Evolutionary conservation across 257 asterid genomes (phyloP).

Genomic region (Henckelia pumila): DNA sequence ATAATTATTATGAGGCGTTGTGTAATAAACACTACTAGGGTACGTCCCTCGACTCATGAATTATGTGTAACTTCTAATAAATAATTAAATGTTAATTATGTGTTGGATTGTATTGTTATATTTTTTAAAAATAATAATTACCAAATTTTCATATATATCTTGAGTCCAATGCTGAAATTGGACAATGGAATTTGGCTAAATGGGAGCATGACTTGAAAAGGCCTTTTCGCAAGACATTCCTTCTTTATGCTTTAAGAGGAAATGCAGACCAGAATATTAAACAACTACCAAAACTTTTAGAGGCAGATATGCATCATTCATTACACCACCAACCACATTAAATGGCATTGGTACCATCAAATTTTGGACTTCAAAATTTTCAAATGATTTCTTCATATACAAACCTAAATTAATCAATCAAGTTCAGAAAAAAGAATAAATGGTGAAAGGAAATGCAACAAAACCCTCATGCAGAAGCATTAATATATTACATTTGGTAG

Average conservation of each 20-base stretch:
- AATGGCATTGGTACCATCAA: conserved; percentile 27
- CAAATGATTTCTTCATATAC: neutral
- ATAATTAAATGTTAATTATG: no score
- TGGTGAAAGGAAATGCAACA: conserved; percentile 13
- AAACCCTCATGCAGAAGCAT: conserved; percentile 24
- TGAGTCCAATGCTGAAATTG: conserved; percentile 10
- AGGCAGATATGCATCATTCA: conserved; percentile 9
- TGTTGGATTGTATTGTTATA: no score
- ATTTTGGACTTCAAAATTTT: neutral
- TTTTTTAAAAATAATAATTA: no score
- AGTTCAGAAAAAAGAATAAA: neutral
- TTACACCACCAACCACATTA: conserved; percentile 43
- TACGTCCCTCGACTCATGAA: no score
- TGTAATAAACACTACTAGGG: no score
- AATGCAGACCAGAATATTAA: neutral
- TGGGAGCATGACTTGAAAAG: conserved; percentile 13
- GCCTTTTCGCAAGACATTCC: conserved; percentile 18
- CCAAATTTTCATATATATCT: no score
- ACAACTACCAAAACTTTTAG: conserved; percentile 12
- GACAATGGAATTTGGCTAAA: conserved; percentile 11
- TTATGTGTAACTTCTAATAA: no score
- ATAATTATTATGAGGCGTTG: no score
- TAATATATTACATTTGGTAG: no score
- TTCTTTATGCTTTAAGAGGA: conserved; percentile 14
- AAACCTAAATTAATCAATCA: neutral